Evolutionary conservation across 23 red algal species (phyloP), one percentile per base, ranked within the genome.

Genomic region (Gracilaria vermiculophylla): DNA sequence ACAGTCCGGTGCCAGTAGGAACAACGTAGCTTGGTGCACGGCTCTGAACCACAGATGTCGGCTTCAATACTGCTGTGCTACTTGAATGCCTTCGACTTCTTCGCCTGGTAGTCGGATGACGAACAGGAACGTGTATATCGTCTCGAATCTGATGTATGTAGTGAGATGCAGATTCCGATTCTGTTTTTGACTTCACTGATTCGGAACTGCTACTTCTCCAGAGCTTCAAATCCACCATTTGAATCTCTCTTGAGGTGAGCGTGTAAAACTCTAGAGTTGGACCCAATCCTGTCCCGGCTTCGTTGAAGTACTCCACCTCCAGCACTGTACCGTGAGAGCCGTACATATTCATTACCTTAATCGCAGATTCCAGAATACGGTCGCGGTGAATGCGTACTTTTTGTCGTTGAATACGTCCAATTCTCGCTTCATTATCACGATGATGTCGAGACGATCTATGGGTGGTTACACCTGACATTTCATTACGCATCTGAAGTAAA

Each of bases 241-340:
- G 97, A 31, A 99, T 77, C 80, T 99, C 97, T 5, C 89, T 56
- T 13, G 90, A 96, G 8, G 92, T 93, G 16, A 99, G 41, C 1
- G 97, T 93, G 61, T 99, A 99, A 82, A 99, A 99, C 66, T 99
- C 97, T 10, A 99, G 86, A 41, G 97, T 99, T 28, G 97, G 97
- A 23, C 97, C 97, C 43, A 99, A 57, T 62, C 97, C 97, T 27
- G 93, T 99, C 2, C 97, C 97, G 27, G 81, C 97, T 77, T 99
- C 97, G 48, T 94, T 73, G 57, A 94, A 95, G 80, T 94, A 99
- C 50, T 99, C 89, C 2, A 99, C 90, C 77, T 99, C 97, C 27
- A 99, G 57, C 19, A 99, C 78, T 47, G 78, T 95, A 24, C 76
- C 81, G 64, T 99, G 90, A 53, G 79, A 57, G 49, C 77, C 70